Evolutionary conservation across 139 green algal genomes (phyloP), one percentile per base, ranked within the genome.

Genomic region (Ettlia oleoabundans): DNA sequence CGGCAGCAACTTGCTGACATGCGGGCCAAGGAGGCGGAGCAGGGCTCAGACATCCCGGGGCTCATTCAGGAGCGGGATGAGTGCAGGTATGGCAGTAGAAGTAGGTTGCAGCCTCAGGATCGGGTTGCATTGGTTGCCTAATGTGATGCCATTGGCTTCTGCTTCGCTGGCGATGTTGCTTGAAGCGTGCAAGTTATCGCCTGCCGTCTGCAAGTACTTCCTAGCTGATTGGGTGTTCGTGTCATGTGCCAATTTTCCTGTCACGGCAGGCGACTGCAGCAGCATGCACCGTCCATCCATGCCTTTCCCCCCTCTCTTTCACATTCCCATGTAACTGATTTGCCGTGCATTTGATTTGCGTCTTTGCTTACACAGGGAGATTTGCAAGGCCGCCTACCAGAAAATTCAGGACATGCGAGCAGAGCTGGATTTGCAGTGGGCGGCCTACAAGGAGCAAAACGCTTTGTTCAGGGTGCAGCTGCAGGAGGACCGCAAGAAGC

Each of bases 331-430:
- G n/a, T n/a, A n/a, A n/a, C n/a, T n/a, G n/a, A n/a, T n/a, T n/a
- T n/a, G n/a, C n/a, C 47, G 47, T 58, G 10, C 15, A 24, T 58
- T 58, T 32, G 18, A 9, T n/a, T 65, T 15, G 15, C 21, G 55
- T 55, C 43, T 15, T 24, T 22, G 41, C 35, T 24, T 22, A 8
- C 47, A 33, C 72, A 78, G 81, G 35, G 85, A 89, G 78, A 51
- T 84, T 8, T 89, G 85, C 80, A 89, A 89, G 80, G 43, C 81
- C 1, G 85, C 85, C 8, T 89, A 89, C 73, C 71, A 89, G 66
- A 89, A 89, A 47, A 89, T 89, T 51, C 71, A 86, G 80, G 85
- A 89, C 41, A 40, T 89, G 64, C 81, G 85, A 1, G 80, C 80
- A 30, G 80, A 82, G 64, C 74, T 84, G 55, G 53, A 89, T 55